A percentile compares a stretch with the other conserved stretches of the same genome.
phyloP scores from a whole-genome alignment of 2,329 filamentous ascomycete species.

The Beauveria sp. region DNA sequence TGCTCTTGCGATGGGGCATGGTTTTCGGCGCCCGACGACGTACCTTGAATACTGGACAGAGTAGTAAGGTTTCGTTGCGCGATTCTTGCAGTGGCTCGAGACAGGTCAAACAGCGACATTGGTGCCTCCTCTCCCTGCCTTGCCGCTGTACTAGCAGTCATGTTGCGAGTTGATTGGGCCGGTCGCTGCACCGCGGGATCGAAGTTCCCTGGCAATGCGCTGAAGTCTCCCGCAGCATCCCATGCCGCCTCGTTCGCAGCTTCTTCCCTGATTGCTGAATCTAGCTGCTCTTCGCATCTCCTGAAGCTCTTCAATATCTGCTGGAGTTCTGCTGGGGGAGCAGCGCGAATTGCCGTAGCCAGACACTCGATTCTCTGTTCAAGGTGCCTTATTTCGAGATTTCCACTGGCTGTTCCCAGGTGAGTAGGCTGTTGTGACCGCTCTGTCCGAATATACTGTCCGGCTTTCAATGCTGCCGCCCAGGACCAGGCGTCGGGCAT shows the following conservation, averaged over 20 bases:
- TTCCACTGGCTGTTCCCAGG: conserved; percentile 50
- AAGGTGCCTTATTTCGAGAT: conserved; percentile 60
- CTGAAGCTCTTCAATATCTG: conserved; percentile 71
- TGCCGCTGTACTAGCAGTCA: conserved; percentile 26
- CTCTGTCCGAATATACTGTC: conserved; percentile 57
- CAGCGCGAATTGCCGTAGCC: conserved; percentile 65
- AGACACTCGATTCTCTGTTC: conserved; percentile 78
- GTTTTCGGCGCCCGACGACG: conserved; percentile 21
- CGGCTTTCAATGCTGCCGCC: conserved; percentile 72
- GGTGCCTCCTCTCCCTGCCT: conserved; percentile 47
- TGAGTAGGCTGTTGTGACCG: conserved; percentile 50
- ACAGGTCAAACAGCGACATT: conserved; percentile 59
- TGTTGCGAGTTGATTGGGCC: conserved; percentile 24
- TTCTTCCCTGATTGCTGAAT: conserved; percentile 57
- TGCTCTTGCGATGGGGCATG: conserved; percentile 18
- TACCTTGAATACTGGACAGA: conserved; percentile 42
- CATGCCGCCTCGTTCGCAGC: conserved; percentile 62
- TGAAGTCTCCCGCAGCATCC: conserved; percentile 56
- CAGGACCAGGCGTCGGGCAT: conserved; percentile 66
- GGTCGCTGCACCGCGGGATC: conserved; percentile 22
- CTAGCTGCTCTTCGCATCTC: conserved; percentile 70
- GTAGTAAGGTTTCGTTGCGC: conserved; percentile 52
- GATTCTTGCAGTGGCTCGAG: conserved; percentile 50
- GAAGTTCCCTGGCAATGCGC: conserved; percentile 50
- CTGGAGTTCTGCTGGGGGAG: conserved; percentile 60